Conservation (phyloP, 2,329 filamentous ascomycete genomes). For the Fusarium gaditjirri region DNA sequence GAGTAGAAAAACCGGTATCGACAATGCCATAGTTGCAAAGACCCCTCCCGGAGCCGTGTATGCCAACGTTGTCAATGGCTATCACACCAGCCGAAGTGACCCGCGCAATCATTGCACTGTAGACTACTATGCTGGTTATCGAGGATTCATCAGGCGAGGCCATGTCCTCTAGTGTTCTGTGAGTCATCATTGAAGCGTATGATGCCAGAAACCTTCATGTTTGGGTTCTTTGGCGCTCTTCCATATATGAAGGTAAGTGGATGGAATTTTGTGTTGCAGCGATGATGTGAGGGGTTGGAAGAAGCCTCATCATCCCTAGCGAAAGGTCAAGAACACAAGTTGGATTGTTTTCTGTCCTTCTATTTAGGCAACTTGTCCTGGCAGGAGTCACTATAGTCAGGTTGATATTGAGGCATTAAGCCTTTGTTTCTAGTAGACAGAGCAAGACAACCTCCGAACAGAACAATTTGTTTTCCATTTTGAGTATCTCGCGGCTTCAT, state of each 20-base stretch:
- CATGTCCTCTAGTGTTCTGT: fast-evolving
- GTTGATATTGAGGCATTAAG: neutral
- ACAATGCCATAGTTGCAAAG: neutral
- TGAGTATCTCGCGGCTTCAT: neutral
- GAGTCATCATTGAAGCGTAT: neutral
- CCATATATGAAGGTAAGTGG: no score
- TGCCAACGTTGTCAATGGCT: neutral
- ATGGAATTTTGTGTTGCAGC: no score
- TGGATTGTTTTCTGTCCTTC: no score
- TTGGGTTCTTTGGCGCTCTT: neutral
- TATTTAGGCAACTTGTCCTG: neutral
- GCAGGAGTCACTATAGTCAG: fast-evolving
- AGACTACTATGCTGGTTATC: neutral
- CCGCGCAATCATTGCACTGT: neutral
- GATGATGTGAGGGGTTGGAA: neutral
- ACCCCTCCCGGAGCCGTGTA: neutral
- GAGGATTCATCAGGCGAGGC: fast-evolving
- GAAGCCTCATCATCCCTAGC: fast-evolving
- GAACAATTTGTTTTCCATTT: neutral
- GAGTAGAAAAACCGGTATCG: neutral
- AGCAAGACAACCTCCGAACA: neutral
- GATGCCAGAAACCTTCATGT: fast-evolving
- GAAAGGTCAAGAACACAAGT: fast-evolving
- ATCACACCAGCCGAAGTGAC: fast-evolving
- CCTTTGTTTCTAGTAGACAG: fast-evolving